These are phyloP conservation scores for Cladorrhinum sp. DNA, from an alignment of 2,329 filamentous ascomycete genomes.

Conservation along the genomic window DNA sequence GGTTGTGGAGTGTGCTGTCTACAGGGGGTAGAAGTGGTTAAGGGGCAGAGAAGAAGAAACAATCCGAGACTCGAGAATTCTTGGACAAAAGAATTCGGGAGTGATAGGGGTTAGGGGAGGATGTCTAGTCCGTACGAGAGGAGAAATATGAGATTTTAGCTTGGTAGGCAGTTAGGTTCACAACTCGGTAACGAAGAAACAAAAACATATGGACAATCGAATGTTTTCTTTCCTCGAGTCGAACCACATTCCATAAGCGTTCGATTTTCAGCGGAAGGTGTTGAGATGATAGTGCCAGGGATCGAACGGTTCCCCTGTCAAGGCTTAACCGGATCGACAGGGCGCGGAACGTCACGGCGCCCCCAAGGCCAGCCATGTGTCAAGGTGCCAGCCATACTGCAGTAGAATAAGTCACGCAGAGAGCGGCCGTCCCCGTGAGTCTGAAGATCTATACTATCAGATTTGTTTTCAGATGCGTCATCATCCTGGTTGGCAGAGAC, in stretches of 20 bases:
- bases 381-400: constrained; percentile 9
- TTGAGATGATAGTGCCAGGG: constrained; percentile 24
- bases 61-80: constrained; percentile 13
- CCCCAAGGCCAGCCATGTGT: constrained; percentile 22
- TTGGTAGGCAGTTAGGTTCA: neutral
- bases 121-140: neutral
- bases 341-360: constrained; percentile 20
- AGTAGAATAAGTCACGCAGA: neutral
- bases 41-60: constrained; percentile 14
- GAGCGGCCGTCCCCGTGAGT: neutral
- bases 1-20: constrained; percentile 11
- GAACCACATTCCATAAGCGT: constrained; percentile 28
- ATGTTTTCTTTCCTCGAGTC: constrained; percentile 29
- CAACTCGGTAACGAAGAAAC: neutral
- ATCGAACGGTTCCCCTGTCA: constrained; percentile 30
- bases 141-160: too few species aligned
- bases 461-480: constrained; percentile 1
- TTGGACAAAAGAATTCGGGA: constrained; percentile 8
- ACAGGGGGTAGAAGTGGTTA: neutral
- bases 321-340: constrained; percentile 26
- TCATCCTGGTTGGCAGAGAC: constrained; percentile 2
- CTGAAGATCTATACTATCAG: neutral
- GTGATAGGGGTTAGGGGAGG: neutral
- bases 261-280: constrained; percentile 10
- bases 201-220: constrained; percentile 23